These are phyloP conservation scores for Hemileccinum impolitum DNA, from an alignment of 768 basidiomycete species.

Conservation along the genomic window DNA sequence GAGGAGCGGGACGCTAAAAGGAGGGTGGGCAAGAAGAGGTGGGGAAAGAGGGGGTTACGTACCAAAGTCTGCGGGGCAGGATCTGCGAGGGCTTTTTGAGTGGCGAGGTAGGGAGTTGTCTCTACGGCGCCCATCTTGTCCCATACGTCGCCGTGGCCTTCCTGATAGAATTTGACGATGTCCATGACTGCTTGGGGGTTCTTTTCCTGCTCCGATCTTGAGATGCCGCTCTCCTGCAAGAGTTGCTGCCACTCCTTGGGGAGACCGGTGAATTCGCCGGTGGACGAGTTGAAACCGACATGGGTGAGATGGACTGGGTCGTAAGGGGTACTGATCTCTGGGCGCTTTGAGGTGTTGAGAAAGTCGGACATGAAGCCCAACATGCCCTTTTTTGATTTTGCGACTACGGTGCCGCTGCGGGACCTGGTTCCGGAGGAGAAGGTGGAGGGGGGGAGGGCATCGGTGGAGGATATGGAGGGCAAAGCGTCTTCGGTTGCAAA, in stretches of 20 bases:
- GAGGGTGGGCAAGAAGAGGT: background rate
- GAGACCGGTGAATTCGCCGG: conserved; percentile 95
- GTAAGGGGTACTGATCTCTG: conserved; percentile 95
- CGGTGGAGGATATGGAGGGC: conserved; percentile 18
- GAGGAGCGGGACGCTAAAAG: conserved; percentile 37
- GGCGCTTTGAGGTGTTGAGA: conserved; percentile 70
- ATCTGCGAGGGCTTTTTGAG: conserved; percentile 37
- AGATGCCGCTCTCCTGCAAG: conserved; percentile 93
- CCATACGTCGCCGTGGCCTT: conserved; percentile 78
- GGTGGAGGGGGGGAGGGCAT: conserved; percentile 2
- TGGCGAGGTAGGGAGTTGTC: conserved; percentile 16
- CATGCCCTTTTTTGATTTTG: conserved; percentile 61
- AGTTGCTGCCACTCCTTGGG: conserved; percentile 99
- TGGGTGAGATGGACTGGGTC: conserved; percentile 99
- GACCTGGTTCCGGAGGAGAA: conserved; percentile 32
- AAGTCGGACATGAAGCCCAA: conserved; percentile 65
- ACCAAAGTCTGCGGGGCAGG: conserved; percentile 57
- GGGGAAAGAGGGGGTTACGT: conserved; percentile 20
- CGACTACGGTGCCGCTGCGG: conserved; percentile 40
- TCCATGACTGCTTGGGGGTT: conserved; percentile 98
- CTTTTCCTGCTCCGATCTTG: conserved; percentile 91
- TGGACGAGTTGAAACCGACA: conserved; percentile 98
- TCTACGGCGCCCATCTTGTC: conserved; percentile 74
- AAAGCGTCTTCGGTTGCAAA: conserved; percentile 24
- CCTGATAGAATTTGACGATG: conserved; percentile 98